Percentiles rank a stretch among this genome's conserved stretches.
These are phyloP conservation scores for Ogataea zsoltii DNA, from an alignment of 805 yeast species.

Conservation along the genomic window DNA sequence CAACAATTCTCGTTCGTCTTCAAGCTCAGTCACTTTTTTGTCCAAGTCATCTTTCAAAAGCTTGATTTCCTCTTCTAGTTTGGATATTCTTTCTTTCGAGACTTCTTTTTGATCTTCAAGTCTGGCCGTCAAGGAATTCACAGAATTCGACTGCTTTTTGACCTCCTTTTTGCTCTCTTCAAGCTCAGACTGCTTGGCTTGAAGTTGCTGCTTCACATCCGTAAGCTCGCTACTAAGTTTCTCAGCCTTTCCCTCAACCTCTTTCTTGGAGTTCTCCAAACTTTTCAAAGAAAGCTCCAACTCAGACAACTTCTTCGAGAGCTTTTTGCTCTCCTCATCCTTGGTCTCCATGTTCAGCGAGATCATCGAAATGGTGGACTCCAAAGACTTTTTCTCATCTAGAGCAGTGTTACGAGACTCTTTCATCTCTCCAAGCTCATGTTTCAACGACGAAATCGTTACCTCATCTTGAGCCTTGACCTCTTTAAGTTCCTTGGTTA, in stretches of 20 bases:
- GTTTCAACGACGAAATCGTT: slow-evolving; percentile 30
- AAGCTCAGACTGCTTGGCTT: slow-evolving; percentile 14
- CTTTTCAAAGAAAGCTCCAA: slow-evolving; percentile 1
- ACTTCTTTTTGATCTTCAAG: slow-evolving; percentile 24
- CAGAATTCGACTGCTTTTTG: slow-evolving; percentile 9
- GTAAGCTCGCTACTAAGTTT: background rate
- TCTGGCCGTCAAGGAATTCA: slow-evolving; percentile 19
- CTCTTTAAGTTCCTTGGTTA: slow-evolving; percentile 8
- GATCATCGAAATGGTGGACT: slow-evolving; percentile 34
- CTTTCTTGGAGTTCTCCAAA: slow-evolving; percentile 1
- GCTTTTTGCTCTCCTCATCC: slow-evolving; percentile 16
- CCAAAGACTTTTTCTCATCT: slow-evolving; percentile 35
- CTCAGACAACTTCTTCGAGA: slow-evolving; percentile 5
- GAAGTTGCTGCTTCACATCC: background rate
- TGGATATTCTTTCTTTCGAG: slow-evolving; percentile 19
- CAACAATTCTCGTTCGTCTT: slow-evolving; percentile 48
- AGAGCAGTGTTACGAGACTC: slow-evolving; percentile 29
- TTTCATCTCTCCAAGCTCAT: slow-evolving; percentile 25
- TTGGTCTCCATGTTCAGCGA: slow-evolving; percentile 34
- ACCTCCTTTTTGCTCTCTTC: slow-evolving; percentile 23
- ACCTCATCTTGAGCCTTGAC: slow-evolving; percentile 18
- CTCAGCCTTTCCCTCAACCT: background rate
- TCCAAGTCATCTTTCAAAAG: slow-evolving; percentile 37
- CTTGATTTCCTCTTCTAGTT: slow-evolving; percentile 32
- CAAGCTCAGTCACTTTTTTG: slow-evolving; percentile 45